Evolutionary conservation across 768 basidiomycete species (phyloP), one percentile per base, ranked within the genome.

Genomic region (Amanita thiersii): DNA sequence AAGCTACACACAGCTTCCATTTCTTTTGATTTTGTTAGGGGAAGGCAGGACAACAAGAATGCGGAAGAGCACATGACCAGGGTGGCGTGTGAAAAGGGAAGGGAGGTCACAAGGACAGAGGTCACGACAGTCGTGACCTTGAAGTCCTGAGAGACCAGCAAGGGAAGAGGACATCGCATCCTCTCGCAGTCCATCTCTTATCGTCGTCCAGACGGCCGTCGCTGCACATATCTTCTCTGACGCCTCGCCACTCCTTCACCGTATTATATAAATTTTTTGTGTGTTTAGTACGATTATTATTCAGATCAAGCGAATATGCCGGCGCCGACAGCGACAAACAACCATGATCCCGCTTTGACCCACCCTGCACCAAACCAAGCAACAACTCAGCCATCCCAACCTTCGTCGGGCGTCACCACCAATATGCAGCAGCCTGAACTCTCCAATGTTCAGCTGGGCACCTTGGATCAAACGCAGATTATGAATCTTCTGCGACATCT

Each of bases 401-500:
- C 53, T 9, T 52, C 52, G 23, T 48, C 46, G 5, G 58, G 54
- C 11, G 25, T 61, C 25, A 37, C 60, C 17, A 21, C 50, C 37
- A 56, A 55, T 33, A 29, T 64, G 23, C 40, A 52, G 20, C 45
- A 50, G 7, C 33, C 53, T 24, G 60, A 63, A 28, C 26, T 64
- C 28, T 26, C 52, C 9, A 48, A 47, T 43, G 40, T 61, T 37
- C 57, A 53, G 24, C 48, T 60, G 37, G 50, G 47, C 4, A 58
- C 60, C 7, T 58, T 81, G 36, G 74, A 78, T 52, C 64, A 70
- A 15, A 64, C 65, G 23, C 81, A 83, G 58, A 66, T 86, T 40
- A 65, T 77, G 59, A 71, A 60, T 37, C 57, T 86, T 21, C 59
- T 86, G 17, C 75, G 78, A 41, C 68, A 69, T 35, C 52, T 79